Percentiles rank a stretch among this genome's conserved stretches.
phyloP scores from a whole-genome alignment of 2,329 filamentous ascomycete genomes.

The Ustulina deusta region DNA sequence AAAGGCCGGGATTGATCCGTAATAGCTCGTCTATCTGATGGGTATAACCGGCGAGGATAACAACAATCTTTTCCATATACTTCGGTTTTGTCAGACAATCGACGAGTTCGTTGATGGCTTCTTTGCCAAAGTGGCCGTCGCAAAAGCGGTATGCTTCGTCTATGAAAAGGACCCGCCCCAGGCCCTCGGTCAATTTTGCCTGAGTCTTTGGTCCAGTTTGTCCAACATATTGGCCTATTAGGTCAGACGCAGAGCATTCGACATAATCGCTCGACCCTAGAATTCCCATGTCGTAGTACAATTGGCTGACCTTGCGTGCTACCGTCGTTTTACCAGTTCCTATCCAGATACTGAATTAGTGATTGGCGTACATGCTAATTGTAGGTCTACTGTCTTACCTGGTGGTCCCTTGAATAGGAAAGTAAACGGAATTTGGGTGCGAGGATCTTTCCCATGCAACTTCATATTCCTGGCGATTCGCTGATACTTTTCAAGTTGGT shows the following conservation, averaged over 20 bases:
- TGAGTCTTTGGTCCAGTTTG: slow-evolving; percentile 70
- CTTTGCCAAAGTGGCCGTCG: slow-evolving; percentile 67
- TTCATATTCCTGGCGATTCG: slow-evolving; percentile 61
- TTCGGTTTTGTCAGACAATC: slow-evolving; percentile 65
- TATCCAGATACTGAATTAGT: slow-evolving; percentile 25
- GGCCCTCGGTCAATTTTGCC: slow-evolving; percentile 62
- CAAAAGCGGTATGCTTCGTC: slow-evolving; percentile 77
- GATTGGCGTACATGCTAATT: neutral
- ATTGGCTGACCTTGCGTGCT: slow-evolving; percentile 77
- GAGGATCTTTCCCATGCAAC: slow-evolving; percentile 58
- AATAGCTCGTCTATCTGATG: slow-evolving; percentile 73
- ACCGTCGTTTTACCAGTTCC: slow-evolving; percentile 73
- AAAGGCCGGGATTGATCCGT: slow-evolving; percentile 70
- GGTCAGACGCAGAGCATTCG: slow-evolving; percentile 74
- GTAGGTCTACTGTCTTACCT: slow-evolving; percentile 53
- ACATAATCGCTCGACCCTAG: slow-evolving; percentile 69
- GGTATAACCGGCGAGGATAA: slow-evolving; percentile 77
- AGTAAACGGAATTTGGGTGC: slow-evolving; percentile 65
- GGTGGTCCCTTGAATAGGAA: slow-evolving; percentile 71
- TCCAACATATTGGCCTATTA: slow-evolving; percentile 74
- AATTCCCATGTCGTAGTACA: slow-evolving; percentile 81
- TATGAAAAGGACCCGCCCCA: slow-evolving; percentile 76
- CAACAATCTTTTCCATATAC: slow-evolving; percentile 70
- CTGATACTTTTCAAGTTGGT: slow-evolving; percentile 61
- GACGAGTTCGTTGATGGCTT: slow-evolving; percentile 66